Base-by-base conservation (phyloP, 176 grass and related monocot species). In the Thalia dealbata region DNA sequence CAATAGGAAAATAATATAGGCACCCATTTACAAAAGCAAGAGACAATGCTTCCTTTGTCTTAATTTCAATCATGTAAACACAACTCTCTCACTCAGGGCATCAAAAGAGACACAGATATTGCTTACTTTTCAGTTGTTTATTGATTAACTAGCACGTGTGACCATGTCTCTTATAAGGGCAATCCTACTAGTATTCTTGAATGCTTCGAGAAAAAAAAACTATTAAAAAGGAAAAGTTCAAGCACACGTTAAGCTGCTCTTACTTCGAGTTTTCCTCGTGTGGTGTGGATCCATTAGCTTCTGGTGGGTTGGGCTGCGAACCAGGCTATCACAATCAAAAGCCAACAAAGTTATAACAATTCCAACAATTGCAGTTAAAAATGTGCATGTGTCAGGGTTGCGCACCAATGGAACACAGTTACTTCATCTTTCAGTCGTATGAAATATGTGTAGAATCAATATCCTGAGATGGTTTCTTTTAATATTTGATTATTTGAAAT, bases 251-350 rank as follows among this genome's bases (percentile, higher is more conserved):
- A 10, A 64, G 42, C 28, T 63, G 35, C 51, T 44, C 65, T 16
- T 99, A 99, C 95, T 99, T 99, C 71, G 95, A 97, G 90, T 97
- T 92, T 81, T 93, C 90, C 61, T 91, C 85, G 2, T 86, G 84
- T 22, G 54, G 60, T 70, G 83, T 46, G 59, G 75, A 84, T 67
- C 81, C 95, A 81, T 91, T 86, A 76, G 84, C 86, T 58, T 78
- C 50, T 74, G 71, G 62, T 60, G 27, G 64, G 10, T 21, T 70
- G 42, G 84, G 72, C 69, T 90, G 82, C 67, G 93, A 84, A 15
- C 56, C 87, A 54, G 95, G 82, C 95, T 97, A 87, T 48, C 58
- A 87, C 70, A 63, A 87, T 21, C 8, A 72, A 82, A 16, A 50
- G 74, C 70, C 29, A 82, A 71, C 21, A 26, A 52, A n/a, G 16